Base-by-base conservation (phyloP, 768 basidiomycete species). In the Cystobasidium ongulense region DNA sequence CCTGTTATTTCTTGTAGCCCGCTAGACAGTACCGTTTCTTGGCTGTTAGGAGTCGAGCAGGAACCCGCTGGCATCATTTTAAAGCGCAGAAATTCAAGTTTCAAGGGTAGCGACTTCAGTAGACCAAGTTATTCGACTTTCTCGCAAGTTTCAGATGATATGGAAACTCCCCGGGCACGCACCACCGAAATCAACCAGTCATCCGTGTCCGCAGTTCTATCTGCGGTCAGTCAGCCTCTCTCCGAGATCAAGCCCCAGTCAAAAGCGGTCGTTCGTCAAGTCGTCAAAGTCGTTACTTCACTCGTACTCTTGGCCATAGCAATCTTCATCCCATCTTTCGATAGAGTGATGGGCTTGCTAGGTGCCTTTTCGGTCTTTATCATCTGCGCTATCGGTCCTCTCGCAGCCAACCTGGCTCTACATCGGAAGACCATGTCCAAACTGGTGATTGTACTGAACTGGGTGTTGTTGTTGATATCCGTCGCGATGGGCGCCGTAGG, bases 321-420 rank as follows among this genome's bases (percentile, higher is more conserved):
- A 1, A 74, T 78, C 72, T 31, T 74, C 50, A 70, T 77, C 41
- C 77, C 77, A 3, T 74, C 75, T 15, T 78, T 76, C 31, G 76
- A 72, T 62, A 41, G 73, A 46, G 75, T 77, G 7, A 63, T 76
- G 46, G 74, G 63, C 23, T 46, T 74, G 10, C 63, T 97, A 65
- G 94, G 94, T 1, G 88, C 90, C n/a, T 91, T 92, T 80, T 88
- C 88, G 39, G 89, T 91, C 0, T 87, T 87, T 75, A 82, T 88
- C 78, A 84, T 91, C 27, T 90, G 89, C 75, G 85, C 90, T 27
- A 87, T 91, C 74, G 86, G 88, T 11, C 93, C 92, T 3, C 83
- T 94, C 43, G 83, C 86, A 29, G 89, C 89, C 3, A 90, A 90
- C 79, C 82, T 88, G 18, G 84, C 83, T 62, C 82, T 91, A 72